Base-by-base conservation (phyloP, 176 grass and related monocot species). In the Carex parvula region DNA sequence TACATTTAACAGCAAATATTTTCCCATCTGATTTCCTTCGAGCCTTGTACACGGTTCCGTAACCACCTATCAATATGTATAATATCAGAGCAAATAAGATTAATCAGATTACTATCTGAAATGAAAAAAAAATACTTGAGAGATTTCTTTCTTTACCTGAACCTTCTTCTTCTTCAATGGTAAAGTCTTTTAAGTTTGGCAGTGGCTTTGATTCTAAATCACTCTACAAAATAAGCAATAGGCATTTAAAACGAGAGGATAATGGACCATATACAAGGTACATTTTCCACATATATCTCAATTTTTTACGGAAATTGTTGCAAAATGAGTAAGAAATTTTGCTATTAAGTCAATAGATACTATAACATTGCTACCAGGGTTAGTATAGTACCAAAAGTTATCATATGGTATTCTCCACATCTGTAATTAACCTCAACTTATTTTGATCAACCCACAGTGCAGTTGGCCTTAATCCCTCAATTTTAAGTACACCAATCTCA, bases 1-100 rank as follows among this genome's bases (percentile, higher is more conserved):
- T 85, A 98, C 96, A 98, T 89, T 98, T 98, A 89, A 98, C 79
- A n/a, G 96, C 96, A 20, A 93, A 93, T 87, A 85, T 54, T 85
- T 70, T 86, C 64, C 85, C 88, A 90, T 98, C 92, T 42, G 41
- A 59, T 76, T 83, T 91, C 81, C 96, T 93, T 59, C 61, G 79
- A 64, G 93, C 91, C 83, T 84, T 95, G 87, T 95, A 98, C 18
- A 98, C 96, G 33, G 87, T 95, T 41, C 96, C 96, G 9, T 95
- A 98, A 72, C 96, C 96, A 83, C 96, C 96, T 98, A 88, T 50
- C 35, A 66, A 67, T 46, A 30, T 29, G 37, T 68, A 80, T 33
- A 81, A 69, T 60, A 68, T 35, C 35, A 71, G 4, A 62, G 24
- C n/a, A 59, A 63, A 5, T 82, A 82, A 82, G 53, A 73, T 80